Evolutionary conservation across 768 basidiomycete species (phyloP).

Genomic region (Chalciporus chontae): DNA sequence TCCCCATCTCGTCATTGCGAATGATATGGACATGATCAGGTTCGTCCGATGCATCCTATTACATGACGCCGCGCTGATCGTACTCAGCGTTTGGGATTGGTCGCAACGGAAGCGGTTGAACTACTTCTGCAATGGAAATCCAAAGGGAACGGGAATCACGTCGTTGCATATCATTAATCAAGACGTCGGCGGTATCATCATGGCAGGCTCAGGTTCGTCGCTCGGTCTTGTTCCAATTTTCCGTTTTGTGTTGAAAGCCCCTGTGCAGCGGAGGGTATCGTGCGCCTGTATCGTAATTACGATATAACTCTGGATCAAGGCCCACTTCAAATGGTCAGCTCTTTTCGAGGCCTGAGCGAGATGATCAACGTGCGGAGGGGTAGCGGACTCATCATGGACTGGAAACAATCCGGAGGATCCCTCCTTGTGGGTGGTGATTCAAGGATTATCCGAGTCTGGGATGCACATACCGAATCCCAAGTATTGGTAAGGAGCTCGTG

Average conservation of each 20-base stretch:
- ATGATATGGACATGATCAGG: conserved; percentile 85
- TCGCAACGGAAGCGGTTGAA: conserved; percentile 71
- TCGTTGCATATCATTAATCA: conserved; percentile 92
- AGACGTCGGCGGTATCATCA: conserved; percentile 85
- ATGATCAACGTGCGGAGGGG: conserved; percentile 72
- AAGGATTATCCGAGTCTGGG: conserved; percentile 87
- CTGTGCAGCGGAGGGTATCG: conserved; percentile 77
- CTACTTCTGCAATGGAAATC: conserved; percentile 87
- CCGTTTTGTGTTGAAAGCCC: background rate
- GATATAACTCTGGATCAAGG: conserved; percentile 69
- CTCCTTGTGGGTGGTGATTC: conserved; percentile 92
- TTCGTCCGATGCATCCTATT: conserved; percentile 31
- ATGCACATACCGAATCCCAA: conserved; percentile 84
- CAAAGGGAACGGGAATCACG: conserved; percentile 77
- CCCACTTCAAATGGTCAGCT: conserved; percentile 87
- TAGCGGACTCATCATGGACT: conserved; percentile 83
- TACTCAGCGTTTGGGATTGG: conserved; percentile 90
- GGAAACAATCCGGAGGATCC: conserved; percentile 86
- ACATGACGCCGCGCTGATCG: background rate
- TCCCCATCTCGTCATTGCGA: conserved; percentile 79
- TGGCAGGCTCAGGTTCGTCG: conserved; percentile 77
- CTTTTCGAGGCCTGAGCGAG: conserved; percentile 86
- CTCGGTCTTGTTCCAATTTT: background rate
- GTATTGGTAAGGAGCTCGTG: conserved; percentile 50
- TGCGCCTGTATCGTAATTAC: conserved; percentile 91